Evolutionary conservation across 2,329 filamentous ascomycete species (phyloP), one percentile per base, ranked within the genome.

Genomic region (Xenoacremonium recifei): DNA sequence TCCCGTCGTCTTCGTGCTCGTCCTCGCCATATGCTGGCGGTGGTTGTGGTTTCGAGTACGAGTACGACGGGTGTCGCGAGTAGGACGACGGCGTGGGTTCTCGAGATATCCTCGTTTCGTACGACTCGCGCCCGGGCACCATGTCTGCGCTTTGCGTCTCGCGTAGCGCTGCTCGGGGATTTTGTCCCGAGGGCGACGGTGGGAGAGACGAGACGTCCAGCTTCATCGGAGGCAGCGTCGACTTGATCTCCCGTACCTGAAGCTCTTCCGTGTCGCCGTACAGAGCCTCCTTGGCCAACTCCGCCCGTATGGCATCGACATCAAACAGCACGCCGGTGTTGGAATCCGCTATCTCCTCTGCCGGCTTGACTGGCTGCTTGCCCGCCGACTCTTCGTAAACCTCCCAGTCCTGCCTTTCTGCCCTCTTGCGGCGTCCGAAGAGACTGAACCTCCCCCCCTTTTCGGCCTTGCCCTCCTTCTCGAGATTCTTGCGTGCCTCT

Each of bases 371-470:
- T 13, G 52, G 55, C 2, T 48, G 59, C 58, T 79, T 79, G 33
- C 49, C 51, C 5, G 63, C 64, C 15, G 69, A 70, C 47, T 95
- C 87, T 60, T 96, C 86, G 62, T 96, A 96, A 7, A 89, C 89
- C 64, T 97, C 92, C 92, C 92, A 96, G 40, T 88, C 87, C 59
- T 90, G 89, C 67, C 90, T 91, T 60, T 90, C 78, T 1, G 77
- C 67, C 65, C 85, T 86, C 69, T 89, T 96, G 58, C 88, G 90
- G 36, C 87, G 82, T 31, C 85, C 84, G 67, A 96, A 96, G 54
- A 95, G 80, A 25, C 82, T 80, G 57, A 92, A 90, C 31, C 70
- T 69, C 9, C 63, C 79, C 30, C 69, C 64, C 55, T 76, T 76
- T 52, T 70, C 73, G 59, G 84, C 82, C 57, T 87, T 82, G 15